These are phyloP conservation scores for Penstemon barbatus DNA, from an alignment of 257 asterid genomes.

Conservation along the genomic window DNA sequence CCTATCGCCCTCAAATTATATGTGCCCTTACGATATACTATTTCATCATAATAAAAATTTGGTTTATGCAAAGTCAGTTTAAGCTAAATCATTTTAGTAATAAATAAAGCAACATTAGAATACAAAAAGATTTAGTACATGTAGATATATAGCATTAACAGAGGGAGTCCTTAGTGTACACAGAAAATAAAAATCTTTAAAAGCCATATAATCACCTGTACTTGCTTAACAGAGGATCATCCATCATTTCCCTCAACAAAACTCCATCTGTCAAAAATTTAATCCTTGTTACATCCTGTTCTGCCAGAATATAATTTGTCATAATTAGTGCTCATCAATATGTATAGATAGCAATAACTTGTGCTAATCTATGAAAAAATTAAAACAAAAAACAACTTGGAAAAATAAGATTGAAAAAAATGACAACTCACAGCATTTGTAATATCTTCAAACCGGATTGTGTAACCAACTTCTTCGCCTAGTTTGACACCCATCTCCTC, in stretches of 20 bases:
- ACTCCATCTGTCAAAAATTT: slow-evolving; percentile 97
- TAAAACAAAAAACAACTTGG: not conserved
- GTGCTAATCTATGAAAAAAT: not conserved
- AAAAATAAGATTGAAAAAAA: slow-evolving; percentile 19
- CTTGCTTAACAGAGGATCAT: slow-evolving; percentile 93
- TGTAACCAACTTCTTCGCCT: slow-evolving; percentile 95
- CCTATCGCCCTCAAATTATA: too few relatives aligned
- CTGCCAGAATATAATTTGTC: slow-evolving; percentile 33
- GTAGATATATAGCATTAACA: slow-evolving; percentile 6
- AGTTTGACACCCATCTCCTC: slow-evolving; percentile 93
- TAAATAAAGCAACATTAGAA: too few relatives aligned
- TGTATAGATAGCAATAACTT: not conserved
- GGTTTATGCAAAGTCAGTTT: too few relatives aligned
- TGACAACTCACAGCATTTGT: slow-evolving; percentile 59
- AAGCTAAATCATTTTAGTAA: too few relatives aligned
- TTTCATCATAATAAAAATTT: too few relatives aligned
- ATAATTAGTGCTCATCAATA: slow-evolving; percentile 28
- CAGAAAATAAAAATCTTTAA: slow-evolving; percentile 4
- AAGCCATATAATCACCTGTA: slow-evolving; percentile 58
- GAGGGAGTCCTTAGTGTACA: not conserved
- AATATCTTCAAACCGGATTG: slow-evolving; percentile 93
- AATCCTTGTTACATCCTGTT: slow-evolving; percentile 77
- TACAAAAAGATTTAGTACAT: too few relatives aligned
- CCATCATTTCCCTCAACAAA: slow-evolving; percentile 97
- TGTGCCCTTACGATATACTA: too few relatives aligned